phyloP scores from a whole-genome alignment of 306 rosid species.

The Boehmeria nivea region DNA sequence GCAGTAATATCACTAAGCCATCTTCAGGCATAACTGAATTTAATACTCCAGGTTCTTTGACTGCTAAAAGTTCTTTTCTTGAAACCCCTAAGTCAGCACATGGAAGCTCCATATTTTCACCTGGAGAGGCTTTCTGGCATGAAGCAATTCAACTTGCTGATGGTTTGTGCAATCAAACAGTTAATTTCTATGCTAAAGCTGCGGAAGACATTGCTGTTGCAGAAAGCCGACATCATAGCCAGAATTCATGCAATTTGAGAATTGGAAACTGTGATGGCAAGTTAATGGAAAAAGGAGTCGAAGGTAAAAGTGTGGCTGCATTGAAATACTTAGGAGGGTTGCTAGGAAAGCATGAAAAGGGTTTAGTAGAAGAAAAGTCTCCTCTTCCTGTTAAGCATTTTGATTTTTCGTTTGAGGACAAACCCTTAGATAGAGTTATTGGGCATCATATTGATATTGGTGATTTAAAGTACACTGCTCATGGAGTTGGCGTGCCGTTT shows the following conservation, averaged over 20 bases:
- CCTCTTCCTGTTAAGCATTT: slow-evolving; percentile 80
- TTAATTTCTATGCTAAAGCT: slow-evolving; percentile 31
- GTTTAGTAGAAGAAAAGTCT: slow-evolving; percentile 49
- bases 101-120: slow-evolving; percentile 83
- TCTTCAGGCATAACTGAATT: slow-evolving; percentile 40
- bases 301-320: slow-evolving; percentile 32
- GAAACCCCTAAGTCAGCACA: slow-evolving; percentile 66
- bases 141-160: slow-evolving; percentile 92
- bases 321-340: slow-evolving; percentile 33
- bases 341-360: slow-evolving; percentile 29
- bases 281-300: slow-evolving; percentile 38
- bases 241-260: slow-evolving; percentile 42
- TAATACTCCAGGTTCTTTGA: slow-evolving; percentile 66
- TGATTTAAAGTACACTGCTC: slow-evolving; percentile 24
- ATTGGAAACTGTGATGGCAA: slow-evolving; percentile 41
- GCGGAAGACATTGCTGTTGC: slow-evolving; percentile 31
- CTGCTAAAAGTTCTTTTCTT: slow-evolving; percentile 35
- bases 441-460: slow-evolving; percentile 22
- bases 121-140: slow-evolving; percentile 93
- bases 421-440: slow-evolving; percentile 41
- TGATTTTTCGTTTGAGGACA: slow-evolving; percentile 76
- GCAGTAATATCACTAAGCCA: slow-evolving; percentile 47
- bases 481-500: slow-evolving; percentile 27
- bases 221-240: slow-evolving; percentile 31
- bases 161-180: slow-evolving; percentile 53